Conservation (phyloP, 495 filamentous ascomycete genomes). For the Oleoguttula mirabilis region DNA sequence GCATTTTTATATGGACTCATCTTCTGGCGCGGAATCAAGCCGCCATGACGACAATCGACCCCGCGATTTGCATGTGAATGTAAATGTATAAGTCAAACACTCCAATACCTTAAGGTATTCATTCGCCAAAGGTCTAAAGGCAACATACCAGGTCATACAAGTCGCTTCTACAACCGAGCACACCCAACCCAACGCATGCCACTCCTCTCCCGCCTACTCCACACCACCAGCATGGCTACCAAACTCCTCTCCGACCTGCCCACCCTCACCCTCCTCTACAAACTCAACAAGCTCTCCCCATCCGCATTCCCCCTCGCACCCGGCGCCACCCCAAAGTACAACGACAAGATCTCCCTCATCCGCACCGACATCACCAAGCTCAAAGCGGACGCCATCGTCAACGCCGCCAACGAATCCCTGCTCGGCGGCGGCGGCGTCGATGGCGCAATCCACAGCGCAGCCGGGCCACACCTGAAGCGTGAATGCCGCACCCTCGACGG, state of each 20-base stretch:
- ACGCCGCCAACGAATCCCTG: conserved; percentile 74
- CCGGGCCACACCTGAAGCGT: conserved; percentile 52
- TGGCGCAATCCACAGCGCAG: conserved; percentile 65
- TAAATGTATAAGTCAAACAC: no score
- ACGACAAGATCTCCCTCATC: conserved; percentile 59
- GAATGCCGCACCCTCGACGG: conserved; percentile 60
- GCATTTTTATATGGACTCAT: no score
- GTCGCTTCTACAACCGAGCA: no score
- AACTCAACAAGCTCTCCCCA: conserved; percentile 8
- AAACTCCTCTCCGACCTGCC: conserved; percentile 15
- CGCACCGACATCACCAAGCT: conserved; percentile 76
- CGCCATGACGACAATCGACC: no score
- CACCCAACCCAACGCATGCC: no score
- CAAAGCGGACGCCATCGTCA: conserved; percentile 73
- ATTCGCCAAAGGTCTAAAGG: no score
- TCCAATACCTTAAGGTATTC: no score
- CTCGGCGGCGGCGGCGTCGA: conserved; percentile 74
- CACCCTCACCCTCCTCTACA: conserved; percentile 19
- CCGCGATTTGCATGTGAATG: background rate
- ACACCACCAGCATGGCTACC: background rate
- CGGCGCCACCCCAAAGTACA: conserved; percentile 29
- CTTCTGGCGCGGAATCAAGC: no score
- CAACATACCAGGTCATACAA: no score
- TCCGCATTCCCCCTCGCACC: conserved; percentile 24
- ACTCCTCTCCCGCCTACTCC: background rate